Conservation (phyloP, 305 asterid genomes). For the Plantago lanceolata region DNA sequence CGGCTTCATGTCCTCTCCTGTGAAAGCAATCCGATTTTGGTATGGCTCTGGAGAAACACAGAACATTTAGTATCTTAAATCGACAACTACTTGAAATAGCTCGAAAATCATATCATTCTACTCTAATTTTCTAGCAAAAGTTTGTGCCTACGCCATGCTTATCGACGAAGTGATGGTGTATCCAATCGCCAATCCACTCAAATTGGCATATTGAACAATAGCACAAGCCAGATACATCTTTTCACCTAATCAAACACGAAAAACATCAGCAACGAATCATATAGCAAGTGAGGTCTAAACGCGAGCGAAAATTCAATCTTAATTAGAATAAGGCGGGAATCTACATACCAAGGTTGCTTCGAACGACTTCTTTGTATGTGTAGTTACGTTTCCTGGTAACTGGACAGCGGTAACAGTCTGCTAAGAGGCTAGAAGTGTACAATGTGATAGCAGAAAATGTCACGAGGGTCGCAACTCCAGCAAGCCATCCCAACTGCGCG, state of each 20-base stretch:
- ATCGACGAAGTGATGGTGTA: slow-evolving; percentile 61
- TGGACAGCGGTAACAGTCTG: slow-evolving; percentile 50
- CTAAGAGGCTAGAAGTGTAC: slow-evolving; percentile 38
- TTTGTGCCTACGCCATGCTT: slow-evolving; percentile 50
- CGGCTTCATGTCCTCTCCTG: slow-evolving; percentile 32
- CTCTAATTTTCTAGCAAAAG: neutral
- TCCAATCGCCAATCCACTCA: slow-evolving; percentile 50
- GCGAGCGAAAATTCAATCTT: neutral
- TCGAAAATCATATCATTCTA: neutral
- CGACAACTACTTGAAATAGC: neutral
- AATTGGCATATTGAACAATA: slow-evolving; percentile 46
- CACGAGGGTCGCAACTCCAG: slow-evolving; percentile 34
- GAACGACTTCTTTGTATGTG: slow-evolving; percentile 45
- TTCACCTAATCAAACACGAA: slow-evolving; percentile 30
- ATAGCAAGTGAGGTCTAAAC: too few relatives aligned
- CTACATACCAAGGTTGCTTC: slow-evolving; percentile 34
- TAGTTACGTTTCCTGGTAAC: slow-evolving; percentile 40
- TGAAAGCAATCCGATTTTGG: slow-evolving; percentile 55
- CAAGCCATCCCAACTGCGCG: slow-evolving; percentile 53
- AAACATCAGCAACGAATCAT: too few relatives aligned
- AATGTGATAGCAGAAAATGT: slow-evolving; percentile 40
- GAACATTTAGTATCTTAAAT: neutral
- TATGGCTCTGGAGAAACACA: slow-evolving; percentile 40
- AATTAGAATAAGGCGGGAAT: neutral
- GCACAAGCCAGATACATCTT: slow-evolving; percentile 49